Evolutionary conservation across 2,329 filamentous ascomycete species (phyloP).

Genomic region (Epichloe sp.): DNA sequence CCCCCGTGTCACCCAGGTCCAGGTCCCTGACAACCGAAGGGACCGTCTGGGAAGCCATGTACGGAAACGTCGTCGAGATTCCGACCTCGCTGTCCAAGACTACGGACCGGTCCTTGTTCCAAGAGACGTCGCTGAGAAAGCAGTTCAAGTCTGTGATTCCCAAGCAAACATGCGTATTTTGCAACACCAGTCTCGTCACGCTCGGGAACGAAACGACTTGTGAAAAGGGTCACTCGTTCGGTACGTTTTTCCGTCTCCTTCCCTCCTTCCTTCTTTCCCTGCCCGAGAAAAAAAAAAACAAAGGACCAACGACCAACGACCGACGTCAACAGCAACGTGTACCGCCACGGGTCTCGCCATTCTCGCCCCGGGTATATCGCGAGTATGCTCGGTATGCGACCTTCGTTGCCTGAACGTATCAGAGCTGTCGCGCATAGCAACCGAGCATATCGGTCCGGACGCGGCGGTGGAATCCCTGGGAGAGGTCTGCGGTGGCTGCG

Average conservation of each 20-base stretch:
- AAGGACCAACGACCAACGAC: background rate
- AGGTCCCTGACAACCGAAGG: constrained; percentile 38
- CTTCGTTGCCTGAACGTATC: constrained; percentile 33
- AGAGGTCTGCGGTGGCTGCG: constrained; percentile 26
- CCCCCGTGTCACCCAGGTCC: constrained; percentile 2
- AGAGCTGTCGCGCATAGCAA: constrained; percentile 24
- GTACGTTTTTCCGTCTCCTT: constrained; percentile 15
- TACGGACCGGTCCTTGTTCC: constrained; percentile 8
- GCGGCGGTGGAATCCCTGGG: constrained; percentile 18
- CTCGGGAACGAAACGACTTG: constrained; percentile 25
- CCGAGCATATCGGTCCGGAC: constrained; percentile 16
- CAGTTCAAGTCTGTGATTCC: constrained; percentile 25
- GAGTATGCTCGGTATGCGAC: constrained; percentile 41
- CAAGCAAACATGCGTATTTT: constrained; percentile 34
- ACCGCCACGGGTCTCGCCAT: constrained; percentile 41
- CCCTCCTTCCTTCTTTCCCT: background rate
- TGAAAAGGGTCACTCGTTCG: constrained; percentile 25
- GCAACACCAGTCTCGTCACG: constrained; percentile 21
- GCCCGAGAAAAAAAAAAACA: too few species aligned
- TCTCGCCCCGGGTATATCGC: constrained; percentile 37
- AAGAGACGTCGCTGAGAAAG: constrained; percentile 17
- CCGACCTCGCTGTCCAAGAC: constrained; percentile 22
- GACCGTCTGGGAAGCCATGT: constrained; percentile 45
- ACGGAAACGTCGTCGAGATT: constrained; percentile 35
- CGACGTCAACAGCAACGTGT: constrained; percentile 31